Evolutionary conservation across 805 yeast species (phyloP).

Genomic region (Isabelozyma heimii): DNA sequence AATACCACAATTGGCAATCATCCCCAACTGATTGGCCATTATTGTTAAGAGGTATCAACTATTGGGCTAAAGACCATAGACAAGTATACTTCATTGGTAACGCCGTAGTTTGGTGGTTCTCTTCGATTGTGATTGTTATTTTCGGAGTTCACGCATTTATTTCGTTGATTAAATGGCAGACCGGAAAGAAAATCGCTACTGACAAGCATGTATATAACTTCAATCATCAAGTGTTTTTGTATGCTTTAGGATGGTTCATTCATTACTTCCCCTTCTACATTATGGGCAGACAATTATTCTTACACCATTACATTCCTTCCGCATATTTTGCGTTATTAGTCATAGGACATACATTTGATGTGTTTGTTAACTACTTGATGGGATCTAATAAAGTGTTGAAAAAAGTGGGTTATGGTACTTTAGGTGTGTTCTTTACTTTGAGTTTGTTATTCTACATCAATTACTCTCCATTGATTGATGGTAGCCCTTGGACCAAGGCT

Average conservation of each 20-base stretch:
- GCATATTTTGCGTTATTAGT: slow-evolving; percentile 82
- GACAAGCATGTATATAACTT: slow-evolving; percentile 60
- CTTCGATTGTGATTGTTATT: slow-evolving; percentile 49
- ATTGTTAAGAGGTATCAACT: slow-evolving; percentile 73
- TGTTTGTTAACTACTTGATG: slow-evolving; percentile 42
- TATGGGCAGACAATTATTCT: slow-evolving; percentile 90
- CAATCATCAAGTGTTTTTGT: slow-evolving; percentile 61
- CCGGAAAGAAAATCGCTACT: slow-evolving; percentile 39
- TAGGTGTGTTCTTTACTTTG: slow-evolving; percentile 47
- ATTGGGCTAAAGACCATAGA: slow-evolving; percentile 62
- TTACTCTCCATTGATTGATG: slow-evolving; percentile 77
- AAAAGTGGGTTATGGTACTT: slow-evolving; percentile 40
- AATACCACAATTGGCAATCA: slow-evolving; percentile 71
- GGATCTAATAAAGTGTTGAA: slow-evolving; percentile 38
- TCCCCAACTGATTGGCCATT: slow-evolving; percentile 74
- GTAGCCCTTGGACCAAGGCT: slow-evolving; percentile 70
- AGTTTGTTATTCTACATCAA: slow-evolving; percentile 54
- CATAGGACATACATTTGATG: slow-evolving; percentile 65
- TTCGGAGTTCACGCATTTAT: slow-evolving; percentile 49
- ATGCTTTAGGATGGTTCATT: slow-evolving; percentile 64
- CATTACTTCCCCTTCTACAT: slow-evolving; percentile 76
- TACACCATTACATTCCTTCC: slow-evolving; percentile 93
- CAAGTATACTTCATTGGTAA: slow-evolving; percentile 76
- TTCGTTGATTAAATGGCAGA: slow-evolving; percentile 61
- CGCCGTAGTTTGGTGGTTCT: slow-evolving; percentile 77